Conservation (phyloP, 495 filamentous ascomycete genomes). For the Cenococcum geophilum region DNA sequence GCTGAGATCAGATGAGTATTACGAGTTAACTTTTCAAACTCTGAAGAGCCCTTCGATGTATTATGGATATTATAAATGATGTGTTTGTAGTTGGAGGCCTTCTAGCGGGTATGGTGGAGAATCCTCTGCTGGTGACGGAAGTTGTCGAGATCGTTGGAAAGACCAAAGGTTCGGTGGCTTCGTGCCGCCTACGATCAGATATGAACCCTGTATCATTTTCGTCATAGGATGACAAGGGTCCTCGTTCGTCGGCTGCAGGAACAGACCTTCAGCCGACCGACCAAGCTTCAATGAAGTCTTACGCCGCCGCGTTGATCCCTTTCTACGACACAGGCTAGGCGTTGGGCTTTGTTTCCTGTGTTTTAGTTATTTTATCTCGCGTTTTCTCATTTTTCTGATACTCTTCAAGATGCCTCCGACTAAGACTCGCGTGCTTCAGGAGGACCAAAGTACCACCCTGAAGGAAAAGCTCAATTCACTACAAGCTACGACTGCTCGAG, state of each 20-base stretch:
- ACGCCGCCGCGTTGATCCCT: not conserved
- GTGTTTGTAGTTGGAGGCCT: too few relatives aligned
- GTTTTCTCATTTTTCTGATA: not conserved
- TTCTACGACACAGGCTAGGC: conserved; percentile 8
- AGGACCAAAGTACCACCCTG: conserved; percentile 19
- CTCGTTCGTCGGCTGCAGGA: not conserved
- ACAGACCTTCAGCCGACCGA: conserved; percentile 1
- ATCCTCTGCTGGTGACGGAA: too few relatives aligned
- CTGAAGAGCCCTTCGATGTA: too few relatives aligned
- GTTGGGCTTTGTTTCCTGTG: not conserved
- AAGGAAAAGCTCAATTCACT: conserved; percentile 29
- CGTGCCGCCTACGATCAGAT: not conserved
- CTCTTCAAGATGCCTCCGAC: conserved; percentile 25
- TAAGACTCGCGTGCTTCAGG: conserved; percentile 22
- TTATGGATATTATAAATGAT: too few relatives aligned
- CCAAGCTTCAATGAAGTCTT: not conserved
- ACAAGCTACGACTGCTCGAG: conserved; percentile 15
- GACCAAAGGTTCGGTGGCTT: not conserved
- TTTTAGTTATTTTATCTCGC: not conserved
- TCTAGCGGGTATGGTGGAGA: too few relatives aligned
- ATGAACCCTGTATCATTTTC: not conserved
- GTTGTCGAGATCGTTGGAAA: not conserved
- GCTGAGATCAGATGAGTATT: too few relatives aligned
- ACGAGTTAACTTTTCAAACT: too few relatives aligned
- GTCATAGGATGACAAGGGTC: not conserved